A percentile compares a stretch with the other conserved stretches of the same genome.
Evolutionary conservation across 2,329 filamentous ascomycete species (phyloP).

Genomic region (Whalleya microplaca): DNA sequence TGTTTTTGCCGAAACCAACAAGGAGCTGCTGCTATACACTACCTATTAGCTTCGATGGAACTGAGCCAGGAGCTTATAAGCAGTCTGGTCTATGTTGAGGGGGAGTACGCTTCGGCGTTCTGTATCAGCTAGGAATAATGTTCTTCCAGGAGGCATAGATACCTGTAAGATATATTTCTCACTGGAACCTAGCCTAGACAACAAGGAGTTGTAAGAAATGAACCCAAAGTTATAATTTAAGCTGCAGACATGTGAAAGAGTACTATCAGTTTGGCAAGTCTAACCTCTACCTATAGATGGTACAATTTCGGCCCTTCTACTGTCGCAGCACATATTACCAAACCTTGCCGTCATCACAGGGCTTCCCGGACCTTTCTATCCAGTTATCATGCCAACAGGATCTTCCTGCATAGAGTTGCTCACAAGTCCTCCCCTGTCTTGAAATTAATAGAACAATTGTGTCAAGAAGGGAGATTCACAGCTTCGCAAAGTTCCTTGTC

Average conservation of each 20-base stretch:
- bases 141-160: constrained; percentile 59
- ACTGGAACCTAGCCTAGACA: too few relatives aligned
- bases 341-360: constrained; percentile 55
- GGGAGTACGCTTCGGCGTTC: too few relatives aligned
- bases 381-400: constrained; percentile 59
- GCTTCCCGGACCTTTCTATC: constrained; percentile 59
- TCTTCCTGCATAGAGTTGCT: constrained; percentile 61
- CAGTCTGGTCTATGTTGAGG: constrained; percentile 43
- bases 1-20: constrained; percentile 52
- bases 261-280: too few relatives aligned
- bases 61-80: constrained; percentile 26
- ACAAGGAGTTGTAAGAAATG: too few relatives aligned
- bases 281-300: too few relatives aligned
- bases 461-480: constrained; percentile 53
- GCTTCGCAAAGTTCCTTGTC: constrained; percentile 49
- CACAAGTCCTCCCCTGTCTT: constrained; percentile 55
- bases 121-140: too few relatives aligned
- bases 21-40: constrained; percentile 48
- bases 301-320: too few relatives aligned
- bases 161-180: constrained; percentile 32
- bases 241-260: too few relatives aligned
- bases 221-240: too few relatives aligned
- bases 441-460: constrained; percentile 54
- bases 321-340: constrained; percentile 49
- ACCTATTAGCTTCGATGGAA: constrained; percentile 43